Percentiles rank a stretch among this genome's conserved stretches.
Conservation (phyloP, 345 rosid species). For the Syzygium aqueum region DNA sequence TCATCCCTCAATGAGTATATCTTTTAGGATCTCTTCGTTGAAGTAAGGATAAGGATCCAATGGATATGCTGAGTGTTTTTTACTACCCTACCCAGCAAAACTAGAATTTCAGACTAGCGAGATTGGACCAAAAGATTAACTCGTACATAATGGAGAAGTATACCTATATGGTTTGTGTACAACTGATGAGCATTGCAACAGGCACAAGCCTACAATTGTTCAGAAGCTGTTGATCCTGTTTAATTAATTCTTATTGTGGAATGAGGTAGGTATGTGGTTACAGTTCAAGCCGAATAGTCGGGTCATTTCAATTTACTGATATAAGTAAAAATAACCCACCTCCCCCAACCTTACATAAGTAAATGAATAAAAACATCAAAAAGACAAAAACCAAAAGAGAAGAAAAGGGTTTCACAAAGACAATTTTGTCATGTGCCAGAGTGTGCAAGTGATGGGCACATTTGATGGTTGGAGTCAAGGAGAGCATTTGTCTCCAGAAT, state of each 20-base stretch:
- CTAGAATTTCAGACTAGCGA: background rate
- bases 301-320: background rate
- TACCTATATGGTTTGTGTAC: background rate
- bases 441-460: conserved; percentile 90
- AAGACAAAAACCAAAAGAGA: background rate
- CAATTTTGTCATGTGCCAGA: conserved; percentile 16
- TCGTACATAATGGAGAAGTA: background rate
- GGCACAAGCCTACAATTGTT: background rate
- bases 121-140: background rate
- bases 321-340: background rate
- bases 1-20: background rate
- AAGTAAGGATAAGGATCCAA: background rate
- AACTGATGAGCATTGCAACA: background rate
- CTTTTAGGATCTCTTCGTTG: background rate
- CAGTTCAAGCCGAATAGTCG: background rate
- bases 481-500: conserved; percentile 74
- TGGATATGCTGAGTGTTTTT: background rate
- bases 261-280: background rate
- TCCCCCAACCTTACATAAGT: background rate
- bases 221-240: background rate
- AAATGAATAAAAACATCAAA: background rate
- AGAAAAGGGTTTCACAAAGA: background rate
- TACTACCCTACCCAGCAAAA: background rate
- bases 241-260: background rate
- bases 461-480: conserved; percentile 92